phyloP scores from a whole-genome alignment of 2,329 filamentous ascomycete genomes.

The Trichophyton verrucosum region DNA sequence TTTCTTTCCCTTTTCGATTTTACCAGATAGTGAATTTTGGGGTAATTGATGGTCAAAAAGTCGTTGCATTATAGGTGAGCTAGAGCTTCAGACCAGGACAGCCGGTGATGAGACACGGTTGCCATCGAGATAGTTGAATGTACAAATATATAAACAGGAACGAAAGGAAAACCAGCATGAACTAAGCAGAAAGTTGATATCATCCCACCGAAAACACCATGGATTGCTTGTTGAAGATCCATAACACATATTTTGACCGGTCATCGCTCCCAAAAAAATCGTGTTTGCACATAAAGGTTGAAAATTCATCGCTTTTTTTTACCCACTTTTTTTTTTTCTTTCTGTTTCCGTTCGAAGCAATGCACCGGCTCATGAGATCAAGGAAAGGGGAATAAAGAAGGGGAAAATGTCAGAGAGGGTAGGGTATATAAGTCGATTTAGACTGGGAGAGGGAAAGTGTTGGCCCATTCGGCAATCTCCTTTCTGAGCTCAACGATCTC shows the following conservation, averaged over 20 bases:
- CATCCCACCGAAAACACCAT: conserved; percentile 11
- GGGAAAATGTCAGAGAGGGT: background rate
- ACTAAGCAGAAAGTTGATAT: conserved; percentile 1
- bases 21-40: background rate
- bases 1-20: background rate
- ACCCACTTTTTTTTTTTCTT: conserved; percentile 4
- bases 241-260: conserved; percentile 8
- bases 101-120: conserved; percentile 9
- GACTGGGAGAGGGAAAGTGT: conserved; percentile 75
- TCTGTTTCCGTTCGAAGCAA: conserved; percentile 4
- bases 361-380: conserved; percentile 1
- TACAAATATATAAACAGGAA: background rate
- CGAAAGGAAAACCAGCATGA: background rate
- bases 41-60: background rate
- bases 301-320: conserved; percentile 12
- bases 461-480: conserved; percentile 81
- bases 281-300: conserved; percentile 12
- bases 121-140: background rate
- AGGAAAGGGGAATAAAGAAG: background rate
- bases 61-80: background rate
- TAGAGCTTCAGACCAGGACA: conserved; percentile 2
- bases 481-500: conserved; percentile 77
- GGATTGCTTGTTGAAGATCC: conserved; percentile 18
- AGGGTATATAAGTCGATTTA: conserved; percentile 18
- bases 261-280: conserved; percentile 11